Base-by-base conservation (phyloP, 2,329 filamentous ascomycete genomes). In the Aureobasidium subglaciale region DNA sequence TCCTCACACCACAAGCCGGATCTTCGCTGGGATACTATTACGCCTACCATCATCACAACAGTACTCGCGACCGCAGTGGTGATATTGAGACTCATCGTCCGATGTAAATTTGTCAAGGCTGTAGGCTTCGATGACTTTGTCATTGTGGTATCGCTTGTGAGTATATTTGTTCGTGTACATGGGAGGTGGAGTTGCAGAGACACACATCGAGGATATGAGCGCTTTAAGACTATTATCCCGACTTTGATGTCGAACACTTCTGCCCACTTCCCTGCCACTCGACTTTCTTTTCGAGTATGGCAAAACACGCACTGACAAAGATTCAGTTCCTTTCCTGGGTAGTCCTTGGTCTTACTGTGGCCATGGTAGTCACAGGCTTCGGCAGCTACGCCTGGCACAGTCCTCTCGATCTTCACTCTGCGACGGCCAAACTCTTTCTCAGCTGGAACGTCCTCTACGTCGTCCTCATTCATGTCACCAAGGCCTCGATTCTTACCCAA, bases 401-500 rank as follows among this genome's bases (percentile, higher is more conserved):
- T n/a, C 42, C 41, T 6, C 42, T 56, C 15, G 54, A 56, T n/a
- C 34, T 56, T 15, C 35, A 41, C 54, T 63, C 13, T 35, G 56
- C 46, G 46, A 63, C 46, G 42, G 60, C 64, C 27, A 64, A 67
- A 54, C 58, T 69, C 20, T 62, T 68, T 40, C 58, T 69, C 24
- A 63, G 64, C 34, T 62, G 61, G 56, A 70, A 72, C 55, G 61
- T 62, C 29, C 37, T 69, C 54, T 69, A 68, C 59, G 57, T 63
- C n/a, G 55, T 67, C 20, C 63, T 65, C 7, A 64, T 71, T 52
- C 67, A 67, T 49, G 68, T 66, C 56, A 72, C 71, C 20, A 77
- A 77, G 63, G 65, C 70, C 10, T 74, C 73, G 0, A 75, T 78
- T 40, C 63, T 77, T 2, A 65, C 77, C 53, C 75, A 77, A 60